These are phyloP conservation scores for Monilinia polystroma DNA, from an alignment of 2,329 filamentous ascomycete species.

Conservation along the genomic window DNA sequence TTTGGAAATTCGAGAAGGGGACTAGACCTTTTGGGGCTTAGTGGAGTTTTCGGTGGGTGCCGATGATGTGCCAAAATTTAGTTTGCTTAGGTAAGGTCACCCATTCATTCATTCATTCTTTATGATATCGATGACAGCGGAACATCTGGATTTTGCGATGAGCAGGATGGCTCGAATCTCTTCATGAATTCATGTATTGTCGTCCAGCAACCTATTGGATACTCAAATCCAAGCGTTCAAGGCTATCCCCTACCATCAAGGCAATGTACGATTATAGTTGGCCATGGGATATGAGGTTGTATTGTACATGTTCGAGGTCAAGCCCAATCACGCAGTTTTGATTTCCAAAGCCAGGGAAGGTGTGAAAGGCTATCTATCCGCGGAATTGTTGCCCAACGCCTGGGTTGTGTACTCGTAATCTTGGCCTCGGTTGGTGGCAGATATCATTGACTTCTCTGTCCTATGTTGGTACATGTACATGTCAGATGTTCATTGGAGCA, in stretches of 20 bases:
- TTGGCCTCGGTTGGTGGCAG: not conserved
- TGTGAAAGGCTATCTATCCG: not conserved
- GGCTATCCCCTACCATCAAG: too few species aligned
- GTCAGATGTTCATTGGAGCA: not conserved
- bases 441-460: too few species aligned
- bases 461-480: not conserved
- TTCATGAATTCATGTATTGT: not conserved
- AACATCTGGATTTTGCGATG: not conserved
- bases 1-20: not conserved
- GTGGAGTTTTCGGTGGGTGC: not conserved
- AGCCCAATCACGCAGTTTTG: not conserved
- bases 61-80: not conserved
- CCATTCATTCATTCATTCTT: not conserved
- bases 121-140: not conserved
- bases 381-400: too few species aligned
- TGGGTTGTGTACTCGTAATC: not conserved
- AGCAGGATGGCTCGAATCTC: not conserved
- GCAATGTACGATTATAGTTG: not conserved
- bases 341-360: not conserved
- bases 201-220: not conserved
- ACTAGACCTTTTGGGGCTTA: not conserved
- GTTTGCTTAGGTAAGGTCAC: not conserved
- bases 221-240: not conserved
- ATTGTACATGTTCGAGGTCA: not conserved
- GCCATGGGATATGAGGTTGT: not conserved